phyloP scores from a whole-genome alignment of 129 eudicot genomes.

The Chrysanthemum makinoi region DNA sequence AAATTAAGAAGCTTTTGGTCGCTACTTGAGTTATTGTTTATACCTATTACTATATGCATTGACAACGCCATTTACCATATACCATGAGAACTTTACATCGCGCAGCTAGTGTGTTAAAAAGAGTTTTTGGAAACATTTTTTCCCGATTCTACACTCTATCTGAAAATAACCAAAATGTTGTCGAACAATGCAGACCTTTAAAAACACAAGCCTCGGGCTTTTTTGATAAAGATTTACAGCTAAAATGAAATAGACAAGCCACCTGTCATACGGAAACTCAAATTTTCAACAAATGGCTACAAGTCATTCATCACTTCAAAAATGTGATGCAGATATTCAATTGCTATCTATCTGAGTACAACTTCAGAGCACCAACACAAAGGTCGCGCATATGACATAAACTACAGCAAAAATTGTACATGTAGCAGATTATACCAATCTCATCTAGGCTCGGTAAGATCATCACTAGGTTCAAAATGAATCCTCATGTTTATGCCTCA shows the following conservation, averaged over 20 bases:
- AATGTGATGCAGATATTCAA: not conserved
- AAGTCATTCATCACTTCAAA: not conserved
- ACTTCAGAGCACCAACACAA: not conserved
- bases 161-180: not conserved
- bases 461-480: not conserved
- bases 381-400: too few species aligned
- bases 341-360: not conserved
- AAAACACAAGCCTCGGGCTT: not conserved
- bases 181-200: not conserved
- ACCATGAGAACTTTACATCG: too few species aligned
- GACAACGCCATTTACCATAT: too few species aligned
- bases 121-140: too few species aligned
- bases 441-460: not conserved
- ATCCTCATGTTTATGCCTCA: not conserved
- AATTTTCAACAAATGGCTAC: constrained; percentile 19
- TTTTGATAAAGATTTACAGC: not conserved
- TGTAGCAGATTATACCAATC: not conserved
- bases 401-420: not conserved
- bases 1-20: too few species aligned
- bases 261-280: constrained; percentile 14
- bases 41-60: too few species aligned
- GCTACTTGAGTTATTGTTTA: too few species aligned
- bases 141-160: too few species aligned
- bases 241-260: not conserved
- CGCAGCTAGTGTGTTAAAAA: too few species aligned